Evolutionary conservation across 1,284 basidiomycete genomes (phyloP), one percentile per base, ranked within the genome.

Genomic region (Ceratobasidium sp.): DNA sequence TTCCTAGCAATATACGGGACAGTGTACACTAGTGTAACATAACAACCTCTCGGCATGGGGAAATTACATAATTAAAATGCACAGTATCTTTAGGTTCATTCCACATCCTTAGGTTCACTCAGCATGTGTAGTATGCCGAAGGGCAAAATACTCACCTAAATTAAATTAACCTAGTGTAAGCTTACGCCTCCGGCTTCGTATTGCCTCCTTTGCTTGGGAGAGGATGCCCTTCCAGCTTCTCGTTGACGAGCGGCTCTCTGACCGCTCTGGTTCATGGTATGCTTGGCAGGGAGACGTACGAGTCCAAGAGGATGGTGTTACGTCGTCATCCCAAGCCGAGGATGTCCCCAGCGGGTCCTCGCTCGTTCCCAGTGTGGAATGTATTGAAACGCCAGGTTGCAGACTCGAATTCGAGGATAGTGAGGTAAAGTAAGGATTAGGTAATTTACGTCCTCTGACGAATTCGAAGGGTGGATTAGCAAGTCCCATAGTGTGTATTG

Each of bases 21-120:
- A 48, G n/a, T 71, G 68, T 71, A 71, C 29, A 71, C 41, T 71
- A 71, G 68, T 71, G 68, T 71, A 71, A 71, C 43, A 71, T 71
- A 71, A 34, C 43, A 58, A 43, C 34, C 14, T 59, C 39, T 43
- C 31, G n/a, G 56, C 31, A 48, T 34, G 8, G n/a, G 22, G 31
- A 19, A 39, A 49, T 39, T 58, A 59, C 66, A 61, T 24, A 27
- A 46, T 61, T 41, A 24, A 46, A 29, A n/a, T 43, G 41, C 37
- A 37, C 13, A 66, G 43, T 59, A 53, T 53, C 22, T 49, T 53
- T 31, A 37, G 29, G 37, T 49, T 51, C 34, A 65, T 65, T 29
- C 5, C 31, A 39, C 27, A 49, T 64, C 27, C 53, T 34, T 65
- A 29, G 9, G 31, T 46, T 14, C 39, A 46, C 37, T 65, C 46